Conservation (phyloP, 768 basidiomycete species). For the Astraeus odoratus region DNA sequence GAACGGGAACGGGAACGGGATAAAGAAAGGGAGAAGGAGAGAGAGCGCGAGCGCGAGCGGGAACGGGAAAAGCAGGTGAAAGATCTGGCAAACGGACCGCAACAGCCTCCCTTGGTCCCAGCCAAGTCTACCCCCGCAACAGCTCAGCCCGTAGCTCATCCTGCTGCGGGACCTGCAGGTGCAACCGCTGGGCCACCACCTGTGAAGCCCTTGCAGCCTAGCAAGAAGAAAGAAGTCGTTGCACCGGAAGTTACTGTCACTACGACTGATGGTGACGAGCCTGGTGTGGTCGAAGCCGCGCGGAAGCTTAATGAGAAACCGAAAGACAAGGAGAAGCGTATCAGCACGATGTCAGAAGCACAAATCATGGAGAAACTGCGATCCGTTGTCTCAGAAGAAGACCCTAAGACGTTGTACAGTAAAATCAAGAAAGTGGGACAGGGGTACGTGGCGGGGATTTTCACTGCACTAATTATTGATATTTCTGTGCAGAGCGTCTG, state of each 20-base stretch:
- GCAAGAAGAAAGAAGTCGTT: slow-evolving; percentile 47
- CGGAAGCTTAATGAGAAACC: slow-evolving; percentile 53
- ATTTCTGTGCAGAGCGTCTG: slow-evolving; percentile 68
- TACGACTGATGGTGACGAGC: slow-evolving; percentile 35
- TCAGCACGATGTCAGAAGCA: slow-evolving; percentile 93
- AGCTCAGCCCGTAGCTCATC: slow-evolving; percentile 36
- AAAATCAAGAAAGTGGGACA: slow-evolving; percentile 99
- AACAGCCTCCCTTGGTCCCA: slow-evolving; percentile 38
- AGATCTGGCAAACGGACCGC: slow-evolving; percentile 26
- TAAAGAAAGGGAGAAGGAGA: slow-evolving; percentile 25
- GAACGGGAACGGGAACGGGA: slow-evolving; percentile 31
- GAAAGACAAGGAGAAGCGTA: slow-evolving; percentile 68
- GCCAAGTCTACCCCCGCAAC: slow-evolving; percentile 38
- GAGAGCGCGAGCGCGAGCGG: slow-evolving; percentile 30
- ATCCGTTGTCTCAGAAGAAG: slow-evolving; percentile 78
- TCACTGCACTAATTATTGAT: slow-evolving; percentile 1
- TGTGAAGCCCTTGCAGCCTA: slow-evolving; percentile 70
- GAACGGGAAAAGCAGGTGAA: slow-evolving; percentile 21
- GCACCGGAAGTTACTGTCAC: slow-evolving; percentile 46
- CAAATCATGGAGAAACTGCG: slow-evolving; percentile 98
- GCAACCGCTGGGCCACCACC: slow-evolving; percentile 48
- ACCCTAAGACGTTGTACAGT: slow-evolving; percentile 85
- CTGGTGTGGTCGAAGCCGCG: slow-evolving; percentile 60
- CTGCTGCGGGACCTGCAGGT: slow-evolving; percentile 42
- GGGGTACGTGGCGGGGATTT: slow-evolving; percentile 55